These are phyloP conservation scores for Malus fusca DNA, from an alignment of 306 rosid genomes.

Conservation along the genomic window DNA sequence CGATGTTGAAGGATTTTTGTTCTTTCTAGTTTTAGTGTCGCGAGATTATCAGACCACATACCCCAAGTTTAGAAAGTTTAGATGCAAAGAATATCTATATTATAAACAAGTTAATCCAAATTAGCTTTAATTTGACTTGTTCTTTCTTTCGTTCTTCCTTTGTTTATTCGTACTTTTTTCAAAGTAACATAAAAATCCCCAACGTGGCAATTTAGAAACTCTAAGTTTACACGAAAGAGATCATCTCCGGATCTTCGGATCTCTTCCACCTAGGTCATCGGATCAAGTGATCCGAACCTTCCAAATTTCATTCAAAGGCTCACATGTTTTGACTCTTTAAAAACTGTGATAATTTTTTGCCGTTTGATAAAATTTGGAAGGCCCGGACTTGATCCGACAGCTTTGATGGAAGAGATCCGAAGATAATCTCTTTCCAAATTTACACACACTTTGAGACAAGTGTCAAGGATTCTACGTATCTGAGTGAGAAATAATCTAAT, in stretches of 20 bases:
- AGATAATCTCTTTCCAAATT: too few species aligned
- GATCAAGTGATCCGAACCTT: fast-evolving
- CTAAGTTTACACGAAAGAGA: too few species aligned
- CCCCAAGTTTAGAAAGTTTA: neutral
- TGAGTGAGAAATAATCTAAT: neutral
- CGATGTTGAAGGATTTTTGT: neutral
- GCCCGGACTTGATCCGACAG: fast-evolving
- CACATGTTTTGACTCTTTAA: too few species aligned
- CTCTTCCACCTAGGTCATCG: fast-evolving
- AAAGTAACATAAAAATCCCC: too few species aligned
- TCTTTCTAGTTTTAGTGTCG: neutral
- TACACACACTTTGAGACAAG: neutral
- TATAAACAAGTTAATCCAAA: neutral
- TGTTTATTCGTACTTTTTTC: too few species aligned
- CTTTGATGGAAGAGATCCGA: too few species aligned
- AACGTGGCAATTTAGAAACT: neutral
- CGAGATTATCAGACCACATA: neutral
- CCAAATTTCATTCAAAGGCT: fast-evolving
- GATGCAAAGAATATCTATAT: too few species aligned
- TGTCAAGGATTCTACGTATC: neutral
- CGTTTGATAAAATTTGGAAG: too few species aligned
- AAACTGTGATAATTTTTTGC: too few species aligned
- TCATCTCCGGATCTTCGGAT: too few species aligned
- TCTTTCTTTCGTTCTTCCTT: too few species aligned
- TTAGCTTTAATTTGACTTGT: neutral